Base-by-base conservation (phyloP, 495 filamentous ascomycete species). In the Lophium mytilinum region DNA sequence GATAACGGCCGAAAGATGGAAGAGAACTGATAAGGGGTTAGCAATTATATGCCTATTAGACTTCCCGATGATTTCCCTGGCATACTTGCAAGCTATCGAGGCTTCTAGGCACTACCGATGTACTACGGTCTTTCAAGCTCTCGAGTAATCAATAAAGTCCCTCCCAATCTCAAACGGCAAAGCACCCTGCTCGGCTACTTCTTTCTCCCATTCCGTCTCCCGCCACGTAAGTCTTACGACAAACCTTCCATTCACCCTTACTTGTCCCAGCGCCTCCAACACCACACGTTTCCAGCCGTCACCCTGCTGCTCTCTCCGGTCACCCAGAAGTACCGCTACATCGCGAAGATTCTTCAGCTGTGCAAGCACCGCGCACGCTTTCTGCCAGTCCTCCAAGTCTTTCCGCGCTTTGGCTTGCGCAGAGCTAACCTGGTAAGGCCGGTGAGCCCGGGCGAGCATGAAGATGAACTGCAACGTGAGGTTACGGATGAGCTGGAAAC, bases 131-230 rank as follows among this genome's bases (percentile, higher is more conserved):
- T 30, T 30, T 30, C 24, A 30, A 30, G 3, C 3, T 30, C 24
- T 30, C 24, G 6, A 30, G 3, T 30, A 6, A 30, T 30, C 24
- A 30, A 30, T 30, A 6, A 30, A 30, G 24, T 30, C 24, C 24
- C 24, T 30, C 24, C 24, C 3, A 30, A 30, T 30, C 24, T 30
- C 24, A 30, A 30, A 30, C 24, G 24, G 24, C 24, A 30, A 30
- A 6, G 24, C 24, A 30, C 24, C 24, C 24, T 30, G 24, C 24
- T 6, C 24, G 24, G 6, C 24, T 6, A 6, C 24, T 6, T 45
- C 18, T 39, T n/a, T 55, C 53, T 47, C 53, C 53, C 53, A 48
- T 35, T n/a, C 33, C 6, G n/a, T 37, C 35, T 55, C 43, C 35
- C 0, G 0, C 56, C 56, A 52, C n/a, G 15, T 42, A 1, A 53